Evolutionary conservation across 495 filamentous ascomycete genomes (phyloP).

Genomic region (Pyrenula aspistea): DNA sequence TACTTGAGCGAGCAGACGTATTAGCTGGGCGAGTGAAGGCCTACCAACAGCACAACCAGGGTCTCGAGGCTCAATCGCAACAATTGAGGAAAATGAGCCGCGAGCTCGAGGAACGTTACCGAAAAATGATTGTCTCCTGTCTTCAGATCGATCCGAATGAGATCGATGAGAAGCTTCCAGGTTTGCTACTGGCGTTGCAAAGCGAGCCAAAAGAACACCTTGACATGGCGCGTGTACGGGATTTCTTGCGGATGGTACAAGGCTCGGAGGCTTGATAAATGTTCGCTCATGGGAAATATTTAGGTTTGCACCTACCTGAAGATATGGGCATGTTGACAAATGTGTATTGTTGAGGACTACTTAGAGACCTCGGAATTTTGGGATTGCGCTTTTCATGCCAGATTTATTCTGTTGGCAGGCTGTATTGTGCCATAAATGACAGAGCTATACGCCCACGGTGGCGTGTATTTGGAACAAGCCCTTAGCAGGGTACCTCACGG

Average conservation of each 20-base stretch:
- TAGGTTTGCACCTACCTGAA: too few species aligned
- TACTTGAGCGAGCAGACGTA: conserved; percentile 14
- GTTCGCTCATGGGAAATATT: too few species aligned
- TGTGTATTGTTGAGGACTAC: too few species aligned
- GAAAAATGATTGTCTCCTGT: conserved; percentile 57
- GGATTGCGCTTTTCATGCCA: too few species aligned
- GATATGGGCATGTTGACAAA: too few species aligned
- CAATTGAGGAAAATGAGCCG: conserved; percentile 46
- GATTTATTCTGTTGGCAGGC: too few species aligned
- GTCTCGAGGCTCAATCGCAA: conserved; percentile 28
- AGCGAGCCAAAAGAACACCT: conserved; percentile 53
- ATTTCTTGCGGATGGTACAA: conserved; percentile 65
- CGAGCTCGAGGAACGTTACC: conserved; percentile 57
- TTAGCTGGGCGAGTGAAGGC: conserved; percentile 27
- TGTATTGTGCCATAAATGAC: too few species aligned
- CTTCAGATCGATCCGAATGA: conserved; percentile 49
- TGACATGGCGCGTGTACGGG: conserved; percentile 55
- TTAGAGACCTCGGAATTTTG: too few species aligned
- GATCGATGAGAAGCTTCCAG: conserved; percentile 52
- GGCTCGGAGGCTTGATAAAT: conserved; percentile 9
- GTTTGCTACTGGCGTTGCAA: conserved; percentile 56
- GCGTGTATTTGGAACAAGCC: too few species aligned
- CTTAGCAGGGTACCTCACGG: too few species aligned
- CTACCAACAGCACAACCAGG: conserved; percentile 33
- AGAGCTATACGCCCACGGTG: too few species aligned